phyloP scores from a whole-genome alignment of 2,329 filamentous ascomycete genomes.

The Microascus cirrosus region DNA sequence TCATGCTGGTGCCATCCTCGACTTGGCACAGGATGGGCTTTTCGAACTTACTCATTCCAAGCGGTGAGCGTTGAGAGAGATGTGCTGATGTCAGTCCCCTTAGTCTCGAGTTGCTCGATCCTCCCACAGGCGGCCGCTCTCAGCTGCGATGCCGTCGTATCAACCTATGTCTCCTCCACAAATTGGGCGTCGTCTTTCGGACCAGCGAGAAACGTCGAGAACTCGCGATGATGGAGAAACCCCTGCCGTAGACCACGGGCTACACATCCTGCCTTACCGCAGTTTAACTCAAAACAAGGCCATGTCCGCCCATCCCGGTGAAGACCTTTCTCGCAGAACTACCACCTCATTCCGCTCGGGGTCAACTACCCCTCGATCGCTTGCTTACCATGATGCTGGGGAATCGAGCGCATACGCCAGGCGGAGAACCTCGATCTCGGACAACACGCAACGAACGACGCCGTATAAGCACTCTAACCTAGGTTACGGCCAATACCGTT shows the following conservation, averaged over 20 bases:
- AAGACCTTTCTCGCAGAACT: conserved; percentile 21
- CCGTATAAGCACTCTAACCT: conserved; percentile 28
- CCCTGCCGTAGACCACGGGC: conserved; percentile 22
- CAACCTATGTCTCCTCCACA: conserved; percentile 38
- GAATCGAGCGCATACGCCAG: conserved; percentile 11
- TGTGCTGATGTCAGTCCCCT: conserved; percentile 4
- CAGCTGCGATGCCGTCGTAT: conserved; percentile 35
- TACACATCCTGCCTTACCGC: conserved; percentile 33
- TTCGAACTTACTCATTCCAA: not conserved
- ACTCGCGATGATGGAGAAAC: conserved; percentile 29
- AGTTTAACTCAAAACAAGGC: conserved; percentile 29
- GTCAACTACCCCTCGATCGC: conserved; percentile 36
- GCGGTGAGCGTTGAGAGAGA: not conserved
- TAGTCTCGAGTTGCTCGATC: conserved; percentile 37
- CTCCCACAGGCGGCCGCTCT: conserved; percentile 40
- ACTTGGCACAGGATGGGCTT: not conserved
- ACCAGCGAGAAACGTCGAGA: conserved; percentile 36
- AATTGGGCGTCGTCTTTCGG: conserved; percentile 41
- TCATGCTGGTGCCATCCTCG: not conserved
- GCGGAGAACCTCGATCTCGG: conserved; percentile 34
- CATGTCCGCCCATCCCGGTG: conserved; percentile 23
- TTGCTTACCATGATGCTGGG: conserved; percentile 31
- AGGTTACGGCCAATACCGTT: conserved; percentile 19
- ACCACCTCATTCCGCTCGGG: conserved; percentile 24
- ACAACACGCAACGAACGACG: conserved; percentile 33